Percentiles rank a stretch among this genome's conserved stretches.
These are phyloP conservation scores for Trichoderma asperelloides DNA, from an alignment of 495 filamentous ascomycete species.

Conservation along the genomic window DNA sequence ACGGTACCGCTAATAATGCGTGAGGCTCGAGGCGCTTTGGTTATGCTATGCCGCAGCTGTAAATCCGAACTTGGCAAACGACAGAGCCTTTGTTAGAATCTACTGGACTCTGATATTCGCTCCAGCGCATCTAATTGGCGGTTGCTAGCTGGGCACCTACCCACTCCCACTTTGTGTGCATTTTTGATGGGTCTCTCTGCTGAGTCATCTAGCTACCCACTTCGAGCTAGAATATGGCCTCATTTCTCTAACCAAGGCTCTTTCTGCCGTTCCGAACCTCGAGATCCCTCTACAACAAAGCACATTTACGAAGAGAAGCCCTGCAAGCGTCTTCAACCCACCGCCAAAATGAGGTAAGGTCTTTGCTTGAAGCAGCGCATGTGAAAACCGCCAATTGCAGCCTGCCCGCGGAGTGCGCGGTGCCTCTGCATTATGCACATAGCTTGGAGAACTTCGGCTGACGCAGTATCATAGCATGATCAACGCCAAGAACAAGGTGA, in stretches of 20 bases:
- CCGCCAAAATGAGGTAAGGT: slow-evolving; percentile 5
- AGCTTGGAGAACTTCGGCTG: slow-evolving; percentile 26
- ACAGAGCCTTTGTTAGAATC: background rate
- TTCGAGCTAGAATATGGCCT: slow-evolving; percentile 10
- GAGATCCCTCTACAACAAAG: background rate
- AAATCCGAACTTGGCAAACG: background rate
- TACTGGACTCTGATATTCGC: background rate
- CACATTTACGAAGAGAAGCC: background rate
- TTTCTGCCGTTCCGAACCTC: background rate
- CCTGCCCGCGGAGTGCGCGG: background rate
- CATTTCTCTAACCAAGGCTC: slow-evolving; percentile 8
- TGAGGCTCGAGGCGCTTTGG: background rate
- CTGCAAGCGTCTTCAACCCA: background rate
- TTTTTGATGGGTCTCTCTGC: background rate
- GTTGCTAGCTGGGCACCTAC: background rate
- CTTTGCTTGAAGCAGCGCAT: background rate
- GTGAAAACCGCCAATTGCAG: slow-evolving; percentile 3
- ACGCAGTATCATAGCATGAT: slow-evolving; percentile 45
- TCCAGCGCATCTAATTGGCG: background rate
- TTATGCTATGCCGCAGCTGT: background rate
- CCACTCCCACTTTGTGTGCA: background rate
- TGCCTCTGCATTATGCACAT: background rate
- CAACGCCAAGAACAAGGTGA: slow-evolving; percentile 81
- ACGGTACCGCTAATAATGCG: background rate
- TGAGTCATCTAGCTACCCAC: slow-evolving; percentile 6